A percentile compares a stretch with the other conserved stretches of the same genome.
Evolutionary conservation across 1,139 yeast species (phyloP).

Genomic region (Candida tetrigidarum): DNA sequence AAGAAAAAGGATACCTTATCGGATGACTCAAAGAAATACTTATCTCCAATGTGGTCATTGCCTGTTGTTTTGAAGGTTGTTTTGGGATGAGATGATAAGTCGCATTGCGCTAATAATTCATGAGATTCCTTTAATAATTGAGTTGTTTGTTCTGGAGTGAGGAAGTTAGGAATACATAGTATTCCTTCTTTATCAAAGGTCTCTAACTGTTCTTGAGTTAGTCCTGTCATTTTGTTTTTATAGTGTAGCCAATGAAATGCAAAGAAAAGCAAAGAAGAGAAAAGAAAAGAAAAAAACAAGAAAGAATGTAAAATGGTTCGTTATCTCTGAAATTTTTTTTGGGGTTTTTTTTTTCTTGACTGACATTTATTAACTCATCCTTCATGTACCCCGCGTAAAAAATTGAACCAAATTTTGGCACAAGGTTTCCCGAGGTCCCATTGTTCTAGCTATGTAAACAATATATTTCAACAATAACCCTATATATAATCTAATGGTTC

Average conservation of each 20-base stretch:
- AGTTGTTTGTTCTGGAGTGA: constrained; percentile 43
- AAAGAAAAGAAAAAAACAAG: not conserved
- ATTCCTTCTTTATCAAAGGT: constrained; percentile 62
- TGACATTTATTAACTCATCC: no score
- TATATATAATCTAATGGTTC: constrained; percentile 29
- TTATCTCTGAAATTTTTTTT: not conserved
- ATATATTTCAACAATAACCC: no score
- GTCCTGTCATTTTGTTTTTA: constrained; percentile 12
- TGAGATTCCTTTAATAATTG: constrained; percentile 48
- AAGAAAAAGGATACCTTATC: constrained; percentile 74
- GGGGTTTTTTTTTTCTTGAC: not conserved
- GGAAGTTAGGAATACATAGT: constrained; percentile 60
- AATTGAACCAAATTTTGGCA: not conserved
- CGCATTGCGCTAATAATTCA: constrained; percentile 51
- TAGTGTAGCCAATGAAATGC: no score
- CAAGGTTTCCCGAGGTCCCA: not conserved
- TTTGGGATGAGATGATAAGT: constrained; percentile 64
- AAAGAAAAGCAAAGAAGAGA: not conserved
- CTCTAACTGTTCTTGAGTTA: constrained; percentile 45
- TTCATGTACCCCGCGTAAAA: not conserved
- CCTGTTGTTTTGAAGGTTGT: constrained; percentile 73
- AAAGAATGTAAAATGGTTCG: no score
- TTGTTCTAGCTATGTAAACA: not conserved
- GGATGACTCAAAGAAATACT: constrained; percentile 69
- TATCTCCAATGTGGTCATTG: constrained; percentile 72